phyloP scores from a whole-genome alignment of 2,329 filamentous ascomycete species.

The Colletotrichum endophyticum region DNA sequence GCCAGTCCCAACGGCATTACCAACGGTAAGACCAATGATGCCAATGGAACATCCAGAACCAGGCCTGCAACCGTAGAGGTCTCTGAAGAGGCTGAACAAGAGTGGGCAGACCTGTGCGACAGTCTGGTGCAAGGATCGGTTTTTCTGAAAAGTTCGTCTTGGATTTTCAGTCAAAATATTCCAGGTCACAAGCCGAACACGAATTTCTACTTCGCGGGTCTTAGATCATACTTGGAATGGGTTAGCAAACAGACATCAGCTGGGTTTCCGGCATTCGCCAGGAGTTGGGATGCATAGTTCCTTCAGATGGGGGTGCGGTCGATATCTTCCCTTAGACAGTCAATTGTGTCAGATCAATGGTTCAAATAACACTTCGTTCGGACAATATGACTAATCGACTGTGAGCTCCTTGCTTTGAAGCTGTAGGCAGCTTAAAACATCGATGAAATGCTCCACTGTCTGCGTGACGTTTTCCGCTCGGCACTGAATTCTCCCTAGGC shows the following conservation, averaged over 20 bases:
- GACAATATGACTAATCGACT: accelerated
- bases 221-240: not conserved
- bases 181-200: not conserved
- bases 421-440: not conserved
- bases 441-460: not conserved
- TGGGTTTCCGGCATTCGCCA: not conserved
- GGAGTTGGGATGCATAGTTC: not conserved
- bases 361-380: not conserved
- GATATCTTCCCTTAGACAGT: not conserved
- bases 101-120: not conserved
- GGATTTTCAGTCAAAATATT: not conserved
- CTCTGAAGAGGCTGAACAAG: not conserved
- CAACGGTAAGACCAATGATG: not conserved
- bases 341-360: accelerated
- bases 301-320: not conserved
- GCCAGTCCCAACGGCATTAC: accelerated
- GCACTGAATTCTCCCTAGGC: not conserved
- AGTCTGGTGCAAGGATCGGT: not conserved
- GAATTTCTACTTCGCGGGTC: not conserved
- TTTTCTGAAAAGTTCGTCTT: not conserved
- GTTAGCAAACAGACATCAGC: not conserved
- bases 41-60: not conserved
- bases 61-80: not conserved
- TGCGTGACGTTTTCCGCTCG: not conserved
- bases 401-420: not conserved